Base-by-base conservation (phyloP, 2,329 filamentous ascomycete genomes). In the Ceratocystis cacaofunesta region DNA sequence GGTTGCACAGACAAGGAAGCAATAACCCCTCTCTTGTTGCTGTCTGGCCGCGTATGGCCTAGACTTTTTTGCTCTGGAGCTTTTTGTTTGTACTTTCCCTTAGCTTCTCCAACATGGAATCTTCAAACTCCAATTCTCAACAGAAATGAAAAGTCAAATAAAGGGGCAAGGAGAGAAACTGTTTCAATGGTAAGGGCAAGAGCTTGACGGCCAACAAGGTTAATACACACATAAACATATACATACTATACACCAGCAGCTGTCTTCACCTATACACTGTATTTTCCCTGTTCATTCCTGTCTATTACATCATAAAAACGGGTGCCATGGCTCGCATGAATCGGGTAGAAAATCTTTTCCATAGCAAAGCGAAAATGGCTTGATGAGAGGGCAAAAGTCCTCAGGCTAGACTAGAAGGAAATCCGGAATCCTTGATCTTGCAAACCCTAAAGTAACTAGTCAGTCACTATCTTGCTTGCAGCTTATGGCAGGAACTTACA, bases 81-180 rank as follows among this genome's bases (percentile, higher is more conserved):
- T 17, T 28, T 52, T 10, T 28, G 43, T 30, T 62, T 62, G 5
- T 6, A 62, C 10, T 5, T 62, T 62, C 61, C 46, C 43, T 48
- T 25, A 22, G 25, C 30, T 50, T 62, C 61, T 48, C 61, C 46
- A 48, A 50, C 22, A 10, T 62, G 61, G 25, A 30, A 10, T 36
- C 43, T 32, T 30, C 36, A 36, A 50, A 61, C 63, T 65, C 63
- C 63, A 65, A 65, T 61, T 65, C 63, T 28, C 63, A 61, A 65
- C 63, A 65, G 55, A 61, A 63, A 63, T 41, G 25, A 8, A 41
- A 41, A 63, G 30, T 19, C 28, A 3, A 19, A 36, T 17, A 50
- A 52, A n/a, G 46, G 44, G 43, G 8, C 22, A 48, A 19, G n/a
- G 22, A 52, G 28, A 22, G 61, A 63, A 48, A 12, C 22, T 22